These are phyloP conservation scores for Coccomyxa sp. DNA, from an alignment of 139 green algal genomes.

Conservation along the genomic window DNA sequence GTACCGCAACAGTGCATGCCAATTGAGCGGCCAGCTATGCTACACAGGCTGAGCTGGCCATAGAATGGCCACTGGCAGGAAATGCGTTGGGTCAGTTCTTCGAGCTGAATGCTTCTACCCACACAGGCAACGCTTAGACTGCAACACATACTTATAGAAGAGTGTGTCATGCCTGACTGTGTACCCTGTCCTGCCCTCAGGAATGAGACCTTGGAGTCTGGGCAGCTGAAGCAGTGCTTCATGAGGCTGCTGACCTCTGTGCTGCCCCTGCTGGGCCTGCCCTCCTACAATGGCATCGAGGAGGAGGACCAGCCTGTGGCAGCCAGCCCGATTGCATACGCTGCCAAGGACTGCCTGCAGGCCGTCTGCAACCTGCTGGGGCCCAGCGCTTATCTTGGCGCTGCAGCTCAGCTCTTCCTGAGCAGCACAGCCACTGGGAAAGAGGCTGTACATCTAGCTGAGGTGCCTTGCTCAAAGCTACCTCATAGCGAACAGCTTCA, in stretches of 20 bases:
- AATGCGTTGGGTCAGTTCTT: not conserved
- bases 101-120: too few species aligned
- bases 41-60: not conserved
- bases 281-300: not conserved
- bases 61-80: not conserved
- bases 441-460: too few species aligned
- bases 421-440: too few species aligned
- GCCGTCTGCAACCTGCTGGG: not conserved
- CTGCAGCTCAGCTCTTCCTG: too few species aligned
- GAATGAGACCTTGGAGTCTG: too few species aligned
- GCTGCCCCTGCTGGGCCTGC: not conserved
- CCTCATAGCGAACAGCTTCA: too few species aligned
- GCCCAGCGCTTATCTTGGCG: not conserved
- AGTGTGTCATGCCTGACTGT: too few species aligned
- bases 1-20: not conserved
- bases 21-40: not conserved
- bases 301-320: not conserved
- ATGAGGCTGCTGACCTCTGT: not conserved
- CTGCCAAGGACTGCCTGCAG: not conserved
- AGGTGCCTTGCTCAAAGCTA: too few species aligned
- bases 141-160: too few species aligned
- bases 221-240: not conserved
- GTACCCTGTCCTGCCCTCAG: too few species aligned
- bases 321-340: not conserved
- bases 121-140: too few species aligned